phyloP scores from a whole-genome alignment of 164 flowering plant genomes.

The Dillenia turbinata region DNA sequence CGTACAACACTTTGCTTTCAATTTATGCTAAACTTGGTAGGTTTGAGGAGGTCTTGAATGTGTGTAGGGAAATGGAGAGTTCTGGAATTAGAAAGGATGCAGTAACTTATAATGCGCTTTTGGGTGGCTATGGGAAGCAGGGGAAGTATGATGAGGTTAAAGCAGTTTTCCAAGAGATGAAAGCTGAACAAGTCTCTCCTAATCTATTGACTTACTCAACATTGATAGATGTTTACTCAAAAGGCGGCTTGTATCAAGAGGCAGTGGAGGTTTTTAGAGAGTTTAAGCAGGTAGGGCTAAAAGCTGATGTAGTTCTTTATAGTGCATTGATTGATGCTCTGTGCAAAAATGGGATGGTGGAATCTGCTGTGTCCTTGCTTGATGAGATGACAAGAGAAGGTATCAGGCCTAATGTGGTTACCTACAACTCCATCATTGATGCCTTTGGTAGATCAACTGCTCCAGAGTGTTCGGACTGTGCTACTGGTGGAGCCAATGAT shows the following conservation, averaged over 20 bases:
- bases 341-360: constrained; percentile 88
- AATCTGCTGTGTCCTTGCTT: constrained; percentile 69
- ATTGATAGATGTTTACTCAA: constrained; percentile 75
- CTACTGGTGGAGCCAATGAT: constrained; percentile 14
- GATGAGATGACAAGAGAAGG: constrained; percentile 93
- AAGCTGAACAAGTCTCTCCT: constrained; percentile 39
- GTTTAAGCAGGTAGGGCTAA: constrained; percentile 73
- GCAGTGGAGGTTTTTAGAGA: constrained; percentile 79
- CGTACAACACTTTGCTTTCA: constrained; percentile 75
- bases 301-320: constrained; percentile 95
- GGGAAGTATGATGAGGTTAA: constrained; percentile 64
- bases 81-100: constrained; percentile 75
- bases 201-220: constrained; percentile 90
- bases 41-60: constrained; percentile 71
- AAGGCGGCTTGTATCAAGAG: constrained; percentile 77
- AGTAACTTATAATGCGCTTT: constrained; percentile 89
- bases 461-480: constrained; percentile 21
- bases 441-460: constrained; percentile 69
- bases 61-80: constrained; percentile 81
- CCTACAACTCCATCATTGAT: constrained; percentile 95
- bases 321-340: constrained; percentile 87
- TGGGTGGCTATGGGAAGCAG: constrained; percentile 90
- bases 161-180: constrained; percentile 70
- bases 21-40: constrained; percentile 81
- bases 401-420: constrained; percentile 87